These are phyloP conservation scores for Phaffia australis DNA, from an alignment of 768 basidiomycete genomes.

Conservation along the genomic window DNA sequence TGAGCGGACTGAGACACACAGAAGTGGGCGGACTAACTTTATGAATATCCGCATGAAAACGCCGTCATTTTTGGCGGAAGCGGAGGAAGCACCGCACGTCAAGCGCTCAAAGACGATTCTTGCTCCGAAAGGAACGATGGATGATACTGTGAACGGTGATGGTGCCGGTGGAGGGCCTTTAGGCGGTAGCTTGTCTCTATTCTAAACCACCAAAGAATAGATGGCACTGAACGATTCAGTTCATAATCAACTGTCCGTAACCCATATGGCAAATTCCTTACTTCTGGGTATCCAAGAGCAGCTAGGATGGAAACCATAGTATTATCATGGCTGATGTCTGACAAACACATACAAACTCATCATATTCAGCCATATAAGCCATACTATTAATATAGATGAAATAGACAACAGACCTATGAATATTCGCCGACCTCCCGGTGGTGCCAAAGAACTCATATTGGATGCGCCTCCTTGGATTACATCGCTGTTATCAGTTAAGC, in stretches of 20 bases:
- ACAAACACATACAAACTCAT: too few relatives aligned
- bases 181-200: neutral
- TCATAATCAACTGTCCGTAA: too few relatives aligned
- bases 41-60: conserved; percentile 10
- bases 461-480: conserved; percentile 13
- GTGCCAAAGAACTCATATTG: conserved; percentile 2
- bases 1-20: neutral
- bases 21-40: neutral
- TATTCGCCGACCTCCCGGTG: conserved; percentile 3
- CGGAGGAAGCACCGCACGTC: neutral
- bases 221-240: neutral
- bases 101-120: conserved; percentile 14
- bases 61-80: neutral
- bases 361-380: neutral
- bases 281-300: conserved; percentile 3
- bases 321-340: conserved; percentile 15
- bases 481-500: neutral
- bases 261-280: neutral
- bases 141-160: neutral
- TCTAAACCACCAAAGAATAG: neutral
- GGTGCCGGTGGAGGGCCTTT: neutral
- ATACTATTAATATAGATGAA: neutral
- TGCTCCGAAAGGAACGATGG: conserved; percentile 10
- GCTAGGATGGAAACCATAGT: conserved; percentile 6
- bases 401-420: conserved; percentile 1